Evolutionary conservation across 306 rosid genomes (phyloP).

Genomic region (Quercus rubra): DNA sequence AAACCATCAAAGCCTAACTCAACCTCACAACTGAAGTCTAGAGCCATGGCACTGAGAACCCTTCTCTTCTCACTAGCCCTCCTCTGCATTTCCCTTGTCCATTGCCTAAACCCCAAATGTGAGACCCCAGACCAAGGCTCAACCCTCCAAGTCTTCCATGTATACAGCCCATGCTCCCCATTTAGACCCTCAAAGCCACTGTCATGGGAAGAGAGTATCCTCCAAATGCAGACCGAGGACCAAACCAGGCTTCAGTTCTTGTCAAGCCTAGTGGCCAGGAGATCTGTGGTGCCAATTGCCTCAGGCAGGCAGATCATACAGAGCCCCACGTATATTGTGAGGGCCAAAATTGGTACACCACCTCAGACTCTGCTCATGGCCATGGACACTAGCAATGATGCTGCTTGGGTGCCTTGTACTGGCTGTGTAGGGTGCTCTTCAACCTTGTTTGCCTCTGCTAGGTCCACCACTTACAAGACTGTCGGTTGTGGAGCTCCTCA

Average conservation of each 20-base stretch:
- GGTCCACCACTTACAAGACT: constrained; percentile 49
- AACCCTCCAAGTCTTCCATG: constrained; percentile 64
- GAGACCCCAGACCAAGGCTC: constrained; percentile 44
- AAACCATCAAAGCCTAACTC: constrained; percentile 10
- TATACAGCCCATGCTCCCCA: constrained; percentile 70
- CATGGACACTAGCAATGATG: constrained; percentile 82
- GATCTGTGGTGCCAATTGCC: constrained; percentile 71
- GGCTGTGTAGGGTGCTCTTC: constrained; percentile 77
- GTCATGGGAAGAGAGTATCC: constrained; percentile 80
- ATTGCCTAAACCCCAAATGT: constrained; percentile 42
- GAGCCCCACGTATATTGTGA: constrained; percentile 75
- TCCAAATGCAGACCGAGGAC: constrained; percentile 57
- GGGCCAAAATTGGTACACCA: constrained; percentile 72
- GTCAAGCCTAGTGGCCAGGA: constrained; percentile 47
- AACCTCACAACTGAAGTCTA: neutral
- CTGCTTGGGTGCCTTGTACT: constrained; percentile 82
- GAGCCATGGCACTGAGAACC: constrained; percentile 38
- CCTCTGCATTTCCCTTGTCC: constrained; percentile 27
- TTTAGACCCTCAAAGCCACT: constrained; percentile 49
- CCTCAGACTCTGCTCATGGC: constrained; percentile 78
- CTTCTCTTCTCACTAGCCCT: constrained; percentile 10
- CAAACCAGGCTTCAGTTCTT: constrained; percentile 53
- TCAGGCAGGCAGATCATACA: constrained; percentile 78
- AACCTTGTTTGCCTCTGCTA: constrained; percentile 35
- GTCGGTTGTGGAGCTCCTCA: constrained; percentile 53